These are phyloP conservation scores for Globisporangium yorkense DNA, from an alignment of 352 stramenopile genomes.

Conservation along the genomic window DNA sequence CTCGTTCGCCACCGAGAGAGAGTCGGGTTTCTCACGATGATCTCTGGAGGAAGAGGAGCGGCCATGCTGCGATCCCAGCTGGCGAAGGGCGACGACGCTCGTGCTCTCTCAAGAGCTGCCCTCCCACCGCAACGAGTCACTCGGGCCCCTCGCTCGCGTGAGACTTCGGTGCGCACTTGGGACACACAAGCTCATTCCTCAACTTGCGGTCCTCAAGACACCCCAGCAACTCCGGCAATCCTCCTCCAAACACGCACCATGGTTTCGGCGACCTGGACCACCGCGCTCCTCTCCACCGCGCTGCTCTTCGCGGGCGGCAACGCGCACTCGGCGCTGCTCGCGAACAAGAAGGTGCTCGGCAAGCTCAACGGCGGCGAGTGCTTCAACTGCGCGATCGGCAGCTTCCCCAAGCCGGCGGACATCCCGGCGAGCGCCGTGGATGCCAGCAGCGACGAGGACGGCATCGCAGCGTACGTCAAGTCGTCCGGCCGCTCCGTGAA, in stretches of 20 bases:
- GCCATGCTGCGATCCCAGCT: constrained; percentile 1
- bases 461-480: constrained; percentile 17
- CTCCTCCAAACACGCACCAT: not conserved
- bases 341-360: constrained; percentile 18
- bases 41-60: not conserved
- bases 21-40: no score
- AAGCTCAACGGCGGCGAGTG: constrained; percentile 21
- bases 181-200: constrained; percentile 1
- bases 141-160: not conserved
- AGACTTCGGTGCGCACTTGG: not conserved
- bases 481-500: constrained; percentile 12
- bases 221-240: not conserved
- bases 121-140: not conserved
- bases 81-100: not conserved
- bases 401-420: constrained; percentile 11
- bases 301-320: not conserved
- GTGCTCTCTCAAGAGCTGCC: not conserved
- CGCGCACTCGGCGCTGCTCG: constrained; percentile 8
- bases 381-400: constrained; percentile 22
- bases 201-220: not conserved
- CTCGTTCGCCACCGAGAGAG: not conserved
- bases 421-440: constrained; percentile 17
- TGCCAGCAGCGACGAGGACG: constrained; percentile 11
- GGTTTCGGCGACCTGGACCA: constrained; percentile 1
- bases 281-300: constrained; percentile 2